Base-by-base conservation (phyloP, 306 rosid species). In the Fragaria nilgerrensis region DNA sequence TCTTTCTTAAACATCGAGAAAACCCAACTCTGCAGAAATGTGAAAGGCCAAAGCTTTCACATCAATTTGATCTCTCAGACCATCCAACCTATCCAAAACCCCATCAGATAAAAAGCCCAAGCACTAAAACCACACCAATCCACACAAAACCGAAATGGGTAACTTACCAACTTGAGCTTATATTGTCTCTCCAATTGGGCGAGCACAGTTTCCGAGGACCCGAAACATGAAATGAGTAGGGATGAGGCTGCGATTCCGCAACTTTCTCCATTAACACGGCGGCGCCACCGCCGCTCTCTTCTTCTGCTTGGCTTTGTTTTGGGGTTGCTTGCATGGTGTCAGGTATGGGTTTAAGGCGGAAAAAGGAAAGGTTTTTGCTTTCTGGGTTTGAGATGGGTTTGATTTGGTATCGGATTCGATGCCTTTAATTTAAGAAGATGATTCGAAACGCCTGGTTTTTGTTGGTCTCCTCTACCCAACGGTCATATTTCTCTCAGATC, bases 141-240 rank as follows among this genome's bases (percentile, higher is more conserved):
- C 47, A 10, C 23, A 44, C 36, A 76, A 6, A 45, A 16, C 43
- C 68, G 81, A 86, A 68, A 77, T 61, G 88, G 79, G 59, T 58
- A 86, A 86, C 84, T 86, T 20, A 94, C 98, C 98, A 92, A 61
- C 93, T 92, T 1, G 98, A 95, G 75, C 22, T 83, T 70, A 95
- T 75, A 27, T 92, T 91, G 64, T 95, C 96, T 84, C 86, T 88
- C 97, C 97, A 95, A 81, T 86, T 92, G n/a, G 92, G 97, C 50
- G 91, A 17, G 52, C 85, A 48, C 27, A 92, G 79, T 32, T 92
- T 90, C 34, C 98, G 91, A 79, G 98, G 98, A 13, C 98, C 97
- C 76, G 97, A 95, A 29, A 92, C 96, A 78, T 92, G 96, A 77
- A 95, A 95, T 2, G 98, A 95, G 66, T 90, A 86, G 0, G 98